Conservation (phyloP, 768 basidiomycete species). For the Hypholoma sublateritium region DNA sequence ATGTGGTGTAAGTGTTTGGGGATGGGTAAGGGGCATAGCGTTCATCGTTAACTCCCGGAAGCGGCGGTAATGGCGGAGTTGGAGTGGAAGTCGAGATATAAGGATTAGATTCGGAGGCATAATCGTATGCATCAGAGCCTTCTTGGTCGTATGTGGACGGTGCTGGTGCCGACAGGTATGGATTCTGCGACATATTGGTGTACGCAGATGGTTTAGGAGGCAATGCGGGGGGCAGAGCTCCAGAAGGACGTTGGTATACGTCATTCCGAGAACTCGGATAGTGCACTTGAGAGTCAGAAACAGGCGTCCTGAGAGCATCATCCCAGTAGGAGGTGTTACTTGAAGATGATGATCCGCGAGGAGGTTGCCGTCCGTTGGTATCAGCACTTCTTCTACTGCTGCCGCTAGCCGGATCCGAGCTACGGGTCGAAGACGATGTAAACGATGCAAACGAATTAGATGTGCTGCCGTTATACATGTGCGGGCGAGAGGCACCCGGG, state of each 20-base stretch:
- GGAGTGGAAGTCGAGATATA: slow-evolving; percentile 12
- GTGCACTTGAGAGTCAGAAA: slow-evolving; percentile 15
- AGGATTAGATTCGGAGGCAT: slow-evolving; percentile 9
- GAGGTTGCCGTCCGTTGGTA: slow-evolving; percentile 16
- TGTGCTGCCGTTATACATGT: slow-evolving; percentile 18
- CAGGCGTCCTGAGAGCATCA: slow-evolving; percentile 15
- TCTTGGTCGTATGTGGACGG: slow-evolving; percentile 18
- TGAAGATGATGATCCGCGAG: slow-evolving; percentile 17
- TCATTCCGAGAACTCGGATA: slow-evolving; percentile 14
- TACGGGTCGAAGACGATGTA: slow-evolving; percentile 20
- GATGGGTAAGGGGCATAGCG: not conserved
- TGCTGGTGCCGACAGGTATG: slow-evolving; percentile 9
- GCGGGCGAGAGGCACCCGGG: slow-evolving; percentile 20
- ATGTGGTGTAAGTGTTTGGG: slow-evolving; percentile 1
- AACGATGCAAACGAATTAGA: slow-evolving; percentile 22
- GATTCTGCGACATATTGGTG: slow-evolving; percentile 12
- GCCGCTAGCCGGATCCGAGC: slow-evolving; percentile 13
- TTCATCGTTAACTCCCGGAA: not conserved
- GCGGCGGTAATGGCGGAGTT: slow-evolving; percentile 17
- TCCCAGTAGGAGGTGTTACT: slow-evolving; percentile 13
- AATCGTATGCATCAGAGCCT: slow-evolving; percentile 14
- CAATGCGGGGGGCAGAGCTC: slow-evolving; percentile 26
- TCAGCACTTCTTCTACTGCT: slow-evolving; percentile 14
- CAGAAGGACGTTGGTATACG: slow-evolving; percentile 25
- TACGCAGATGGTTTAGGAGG: slow-evolving; percentile 26